Evolutionary conservation across 306 rosid species (phyloP).

Genomic region (Quercus alba): DNA sequence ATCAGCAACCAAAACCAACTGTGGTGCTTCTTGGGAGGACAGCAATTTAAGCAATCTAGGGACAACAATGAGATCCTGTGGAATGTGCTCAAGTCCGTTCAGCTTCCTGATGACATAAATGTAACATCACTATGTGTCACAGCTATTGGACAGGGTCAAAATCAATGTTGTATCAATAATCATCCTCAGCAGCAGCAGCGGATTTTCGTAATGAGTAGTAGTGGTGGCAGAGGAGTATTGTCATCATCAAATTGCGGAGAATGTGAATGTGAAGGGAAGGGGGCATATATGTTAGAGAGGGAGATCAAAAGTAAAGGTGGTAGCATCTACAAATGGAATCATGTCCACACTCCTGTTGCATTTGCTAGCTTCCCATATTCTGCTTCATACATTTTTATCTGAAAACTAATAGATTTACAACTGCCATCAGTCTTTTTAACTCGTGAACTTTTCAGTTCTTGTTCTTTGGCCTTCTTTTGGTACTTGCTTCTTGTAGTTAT

Average conservation of each 20-base stretch:
- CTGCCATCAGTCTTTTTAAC: no score
- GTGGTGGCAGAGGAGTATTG: neutral
- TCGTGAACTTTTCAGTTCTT: neutral
- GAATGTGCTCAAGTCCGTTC: neutral
- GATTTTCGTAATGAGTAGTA: neutral
- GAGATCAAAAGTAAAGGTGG: neutral
- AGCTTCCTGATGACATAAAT: neutral
- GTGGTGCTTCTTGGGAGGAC: slow-evolving; percentile 1
- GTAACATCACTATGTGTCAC: neutral
- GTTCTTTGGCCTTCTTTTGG: neutral
- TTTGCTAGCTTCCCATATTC: neutral
- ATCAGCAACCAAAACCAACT: neutral
- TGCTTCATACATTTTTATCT: neutral
- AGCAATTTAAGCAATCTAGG: neutral
- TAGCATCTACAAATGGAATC: neutral
- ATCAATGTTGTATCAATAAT: neutral
- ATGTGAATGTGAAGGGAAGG: neutral
- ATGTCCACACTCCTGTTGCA: neutral
- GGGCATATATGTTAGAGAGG: neutral
- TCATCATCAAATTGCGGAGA: neutral
- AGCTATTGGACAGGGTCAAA: neutral
- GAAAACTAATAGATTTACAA: neutral
- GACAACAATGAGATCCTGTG: neutral
- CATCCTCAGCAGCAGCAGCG: neutral
- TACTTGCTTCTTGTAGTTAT: neutral